These are phyloP conservation scores for Phytophthora pini DNA, from an alignment of 352 stramenopile genomes.

Conservation along the genomic window DNA sequence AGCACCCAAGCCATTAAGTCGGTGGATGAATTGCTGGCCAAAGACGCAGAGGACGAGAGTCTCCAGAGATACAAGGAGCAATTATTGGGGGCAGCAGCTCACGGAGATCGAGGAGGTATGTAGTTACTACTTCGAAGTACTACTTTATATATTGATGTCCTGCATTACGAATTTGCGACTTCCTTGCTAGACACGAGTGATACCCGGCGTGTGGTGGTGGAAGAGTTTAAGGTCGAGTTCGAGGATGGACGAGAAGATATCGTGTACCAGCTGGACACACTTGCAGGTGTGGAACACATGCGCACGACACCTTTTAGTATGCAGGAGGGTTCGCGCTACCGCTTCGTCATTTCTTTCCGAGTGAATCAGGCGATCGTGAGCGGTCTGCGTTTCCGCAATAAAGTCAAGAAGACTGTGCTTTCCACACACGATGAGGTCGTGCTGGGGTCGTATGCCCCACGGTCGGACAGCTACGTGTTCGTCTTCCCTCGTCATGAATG, in stretches of 20 bases:
- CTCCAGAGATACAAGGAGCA: slow-evolving; percentile 88
- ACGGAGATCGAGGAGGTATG: slow-evolving; percentile 81
- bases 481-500: slow-evolving; percentile 81
- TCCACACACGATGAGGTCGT: slow-evolving; percentile 82
- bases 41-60: slow-evolving; percentile 86
- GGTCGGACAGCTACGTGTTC: slow-evolving; percentile 80
- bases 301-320: slow-evolving; percentile 75
- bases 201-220: slow-evolving; percentile 76
- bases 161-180: too few species aligned
- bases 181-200: slow-evolving; percentile 54
- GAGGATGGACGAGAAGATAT: slow-evolving; percentile 73
- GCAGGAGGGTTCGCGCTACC: slow-evolving; percentile 80
- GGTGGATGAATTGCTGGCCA: slow-evolving; percentile 77
- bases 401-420: slow-evolving; percentile 86
- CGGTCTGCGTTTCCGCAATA: slow-evolving; percentile 86
- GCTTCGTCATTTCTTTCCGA: slow-evolving; percentile 85
- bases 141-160: too few species aligned
- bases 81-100: slow-evolving; percentile 75
- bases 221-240: slow-evolving; percentile 89
- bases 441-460: slow-evolving; percentile 84
- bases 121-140: background rate
- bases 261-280: slow-evolving; percentile 77
- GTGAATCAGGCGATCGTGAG: slow-evolving; percentile 89
- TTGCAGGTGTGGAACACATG: slow-evolving; percentile 74
- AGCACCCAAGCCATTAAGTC: slow-evolving; percentile 65